phyloP scores from a whole-genome alignment of 2,329 filamentous ascomycete species.

The Aspergillus neoniger region DNA sequence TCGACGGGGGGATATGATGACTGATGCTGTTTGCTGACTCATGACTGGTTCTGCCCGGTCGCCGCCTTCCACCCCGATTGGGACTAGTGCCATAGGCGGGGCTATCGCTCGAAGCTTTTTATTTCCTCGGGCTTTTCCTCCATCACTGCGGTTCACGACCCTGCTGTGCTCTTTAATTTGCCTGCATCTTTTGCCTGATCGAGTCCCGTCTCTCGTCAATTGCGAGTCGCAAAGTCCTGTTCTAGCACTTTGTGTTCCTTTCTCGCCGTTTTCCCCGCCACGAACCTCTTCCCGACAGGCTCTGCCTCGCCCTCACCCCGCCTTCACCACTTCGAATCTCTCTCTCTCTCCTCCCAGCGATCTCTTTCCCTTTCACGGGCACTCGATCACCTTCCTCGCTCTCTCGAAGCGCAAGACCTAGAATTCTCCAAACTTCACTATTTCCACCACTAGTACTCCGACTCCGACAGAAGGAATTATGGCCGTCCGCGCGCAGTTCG shows the following conservation, averaged over 20 bases:
- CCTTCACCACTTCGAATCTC: conserved; percentile 1
- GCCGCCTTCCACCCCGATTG: conserved; percentile 15
- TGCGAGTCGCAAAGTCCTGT: background rate
- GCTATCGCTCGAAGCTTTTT: conserved; percentile 9
- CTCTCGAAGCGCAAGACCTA: background rate
- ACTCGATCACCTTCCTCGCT: background rate
- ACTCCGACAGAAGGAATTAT: conserved; percentile 29
- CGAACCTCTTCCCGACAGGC: background rate
- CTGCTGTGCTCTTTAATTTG: background rate
- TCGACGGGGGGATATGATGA: conserved; percentile 16
- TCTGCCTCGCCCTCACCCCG: conserved; percentile 2
- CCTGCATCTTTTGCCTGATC: background rate
- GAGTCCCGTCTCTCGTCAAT: background rate
- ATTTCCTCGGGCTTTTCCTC: conserved; percentile 14
- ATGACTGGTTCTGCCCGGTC: conserved; percentile 14
- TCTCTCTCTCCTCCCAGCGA: background rate
- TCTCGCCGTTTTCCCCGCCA: background rate
- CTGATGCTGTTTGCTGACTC: conserved; percentile 7
- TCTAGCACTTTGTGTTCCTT: background rate
- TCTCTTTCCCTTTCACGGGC: background rate
- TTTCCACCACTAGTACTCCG: background rate
- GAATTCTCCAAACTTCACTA: background rate
- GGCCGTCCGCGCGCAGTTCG: conserved; percentile 53
- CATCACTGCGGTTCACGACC: background rate
- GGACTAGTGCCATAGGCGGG: conserved; percentile 20